A percentile compares a stretch with the other conserved stretches of the same genome.
phyloP scores from a whole-genome alignment of 129 eudicot species.

The Smallanthus sonchifolius region DNA sequence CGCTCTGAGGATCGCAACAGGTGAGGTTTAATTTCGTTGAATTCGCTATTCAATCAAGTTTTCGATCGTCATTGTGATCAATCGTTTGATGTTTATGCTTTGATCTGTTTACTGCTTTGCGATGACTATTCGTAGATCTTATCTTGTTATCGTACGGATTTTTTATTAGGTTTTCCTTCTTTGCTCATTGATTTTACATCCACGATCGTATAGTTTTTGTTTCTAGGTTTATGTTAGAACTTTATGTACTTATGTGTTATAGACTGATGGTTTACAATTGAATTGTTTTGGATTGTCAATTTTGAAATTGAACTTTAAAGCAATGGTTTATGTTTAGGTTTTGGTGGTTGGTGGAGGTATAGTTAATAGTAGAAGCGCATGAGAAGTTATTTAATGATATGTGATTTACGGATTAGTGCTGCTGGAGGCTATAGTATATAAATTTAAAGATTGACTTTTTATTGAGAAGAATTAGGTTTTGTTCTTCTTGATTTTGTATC shows the following conservation, averaged over 20 bases:
- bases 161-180: neutral
- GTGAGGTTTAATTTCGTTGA: slow-evolving; percentile 18
- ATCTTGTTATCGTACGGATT: neutral
- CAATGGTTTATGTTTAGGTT: neutral
- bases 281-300: neutral
- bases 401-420: neutral
- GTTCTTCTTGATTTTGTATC: neutral
- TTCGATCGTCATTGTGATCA: slow-evolving; percentile 14
- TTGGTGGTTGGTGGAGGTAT: neutral
- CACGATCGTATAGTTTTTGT: too few relatives aligned
- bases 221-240: too few relatives aligned
- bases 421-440: neutral
- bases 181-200: too few relatives aligned
- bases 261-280: neutral
- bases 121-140: neutral
- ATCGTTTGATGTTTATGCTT: neutral
- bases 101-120: neutral
- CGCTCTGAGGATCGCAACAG: slow-evolving; percentile 9
- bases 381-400: neutral
- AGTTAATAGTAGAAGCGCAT: neutral
- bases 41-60: neutral
- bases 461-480: neutral
- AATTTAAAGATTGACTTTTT: neutral
- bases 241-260: neutral
- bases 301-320: neutral